Conservation (phyloP, 805 yeast species). For the Kodamaea kakaduensis region DNA sequence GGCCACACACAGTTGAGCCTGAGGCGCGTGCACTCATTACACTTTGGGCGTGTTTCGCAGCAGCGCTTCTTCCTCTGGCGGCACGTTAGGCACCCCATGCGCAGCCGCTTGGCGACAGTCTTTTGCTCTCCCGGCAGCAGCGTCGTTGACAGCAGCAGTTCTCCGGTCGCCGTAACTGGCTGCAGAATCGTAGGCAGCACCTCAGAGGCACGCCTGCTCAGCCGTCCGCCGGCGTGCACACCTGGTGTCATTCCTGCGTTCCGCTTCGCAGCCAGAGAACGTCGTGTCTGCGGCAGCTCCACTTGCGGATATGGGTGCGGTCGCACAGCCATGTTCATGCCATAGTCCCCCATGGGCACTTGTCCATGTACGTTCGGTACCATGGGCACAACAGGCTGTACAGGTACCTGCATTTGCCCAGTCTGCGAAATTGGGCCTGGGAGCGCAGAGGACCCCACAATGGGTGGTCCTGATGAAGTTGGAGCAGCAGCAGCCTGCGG, state of each 20-base stretch:
- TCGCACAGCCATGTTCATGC: slow-evolving; percentile 4
- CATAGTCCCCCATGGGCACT: too few species aligned
- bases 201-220: slow-evolving; percentile 6
- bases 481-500: too few species aligned
- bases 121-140: slow-evolving; percentile 9
- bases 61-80: slow-evolving; percentile 75
- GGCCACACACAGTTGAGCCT: slow-evolving; percentile 72
- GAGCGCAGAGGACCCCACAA: too few species aligned
- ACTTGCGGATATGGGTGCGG: slow-evolving; percentile 7
- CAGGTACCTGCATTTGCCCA: too few species aligned
- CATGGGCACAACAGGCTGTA: too few species aligned
- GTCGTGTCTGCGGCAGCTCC: slow-evolving; percentile 6
- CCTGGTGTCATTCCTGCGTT: slow-evolving; percentile 1
- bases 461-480: too few species aligned
- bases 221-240: slow-evolving; percentile 5
- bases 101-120: slow-evolving; percentile 45
- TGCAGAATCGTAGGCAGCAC: slow-evolving; percentile 7
- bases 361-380: too few species aligned
- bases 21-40: slow-evolving; percentile 65
- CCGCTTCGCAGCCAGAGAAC: slow-evolving; percentile 4
- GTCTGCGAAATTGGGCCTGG: too few species aligned
- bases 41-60: slow-evolving; percentile 64
- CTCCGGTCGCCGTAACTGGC: background rate
- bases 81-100: slow-evolving; percentile 77
- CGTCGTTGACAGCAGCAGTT: slow-evolving; percentile 4